Evolutionary conservation across 768 basidiomycete species (phyloP).

Genomic region (Suillus ampliporus): DNA sequence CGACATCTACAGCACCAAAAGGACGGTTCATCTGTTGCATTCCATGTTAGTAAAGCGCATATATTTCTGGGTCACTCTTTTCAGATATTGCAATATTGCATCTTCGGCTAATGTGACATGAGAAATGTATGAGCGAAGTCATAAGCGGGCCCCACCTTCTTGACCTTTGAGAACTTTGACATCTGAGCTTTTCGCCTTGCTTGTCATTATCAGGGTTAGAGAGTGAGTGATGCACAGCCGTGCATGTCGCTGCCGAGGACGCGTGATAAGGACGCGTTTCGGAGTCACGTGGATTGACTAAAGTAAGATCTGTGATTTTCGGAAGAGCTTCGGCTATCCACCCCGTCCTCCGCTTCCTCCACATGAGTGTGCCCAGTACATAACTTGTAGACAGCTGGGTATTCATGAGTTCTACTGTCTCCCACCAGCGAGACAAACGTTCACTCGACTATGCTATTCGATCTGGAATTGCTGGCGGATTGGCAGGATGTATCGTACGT

Average conservation of each 20-base stretch:
- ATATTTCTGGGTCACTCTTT: slow-evolving; percentile 51
- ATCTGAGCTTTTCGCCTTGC: slow-evolving; percentile 58
- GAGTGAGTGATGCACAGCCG: too few species aligned
- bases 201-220: slow-evolving; percentile 33
- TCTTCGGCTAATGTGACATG: slow-evolving; percentile 62
- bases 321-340: not conserved
- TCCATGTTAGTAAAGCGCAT: slow-evolving; percentile 12
- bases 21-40: slow-evolving; percentile 84
- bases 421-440: slow-evolving; percentile 55
- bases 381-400: slow-evolving; percentile 4
- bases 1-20: slow-evolving; percentile 89
- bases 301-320: slow-evolving; percentile 2
- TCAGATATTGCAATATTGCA: slow-evolving; percentile 78
- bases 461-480: slow-evolving; percentile 89
- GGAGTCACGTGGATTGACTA: not conserved
- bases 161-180: slow-evolving; percentile 74
- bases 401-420: slow-evolving; percentile 41
- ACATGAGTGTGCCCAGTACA: slow-evolving; percentile 14
- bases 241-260: not conserved
- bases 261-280: not conserved
- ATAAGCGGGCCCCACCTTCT: slow-evolving; percentile 53
- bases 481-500: slow-evolving; percentile 92
- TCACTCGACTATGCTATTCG: slow-evolving; percentile 68
- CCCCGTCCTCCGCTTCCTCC: not conserved
- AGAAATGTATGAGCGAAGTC: not conserved